Evolutionary conservation across 2,329 filamentous ascomycete species (phyloP).

Genomic region (Clarireedia monteithiana): DNA sequence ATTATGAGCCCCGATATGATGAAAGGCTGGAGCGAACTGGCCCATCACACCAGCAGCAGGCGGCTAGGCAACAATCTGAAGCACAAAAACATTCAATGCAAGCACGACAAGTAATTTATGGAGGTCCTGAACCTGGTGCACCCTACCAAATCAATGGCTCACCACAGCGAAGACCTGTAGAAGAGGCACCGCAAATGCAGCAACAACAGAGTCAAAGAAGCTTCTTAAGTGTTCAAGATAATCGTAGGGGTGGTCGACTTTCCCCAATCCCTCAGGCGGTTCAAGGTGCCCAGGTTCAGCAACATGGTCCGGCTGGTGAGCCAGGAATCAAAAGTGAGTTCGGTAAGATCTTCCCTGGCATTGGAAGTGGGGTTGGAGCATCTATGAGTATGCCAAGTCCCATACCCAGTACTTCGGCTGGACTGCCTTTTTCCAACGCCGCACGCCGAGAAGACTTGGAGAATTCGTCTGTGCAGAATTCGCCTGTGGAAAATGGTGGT

Average conservation of each 20-base stretch:
- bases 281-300: slow-evolving; percentile 79
- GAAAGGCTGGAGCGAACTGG: slow-evolving; percentile 29
- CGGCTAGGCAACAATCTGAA: slow-evolving; percentile 27
- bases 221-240: slow-evolving; percentile 66
- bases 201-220: slow-evolving; percentile 52
- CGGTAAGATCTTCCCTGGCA: slow-evolving; percentile 91
- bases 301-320: slow-evolving; percentile 70
- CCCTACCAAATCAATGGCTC: slow-evolving; percentile 37
- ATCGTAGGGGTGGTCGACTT: slow-evolving; percentile 72
- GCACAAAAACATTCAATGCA: slow-evolving; percentile 29
- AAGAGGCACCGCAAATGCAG: slow-evolving; percentile 45
- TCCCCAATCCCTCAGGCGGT: slow-evolving; percentile 91
- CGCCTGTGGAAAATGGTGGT: slow-evolving; percentile 28
- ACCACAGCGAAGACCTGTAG: slow-evolving; percentile 33
- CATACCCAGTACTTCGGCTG: slow-evolving; percentile 40
- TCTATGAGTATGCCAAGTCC: slow-evolving; percentile 39
- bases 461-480: slow-evolving; percentile 39
- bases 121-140: slow-evolving; percentile 30
- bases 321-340: slow-evolving; percentile 92
- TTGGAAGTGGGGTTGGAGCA: slow-evolving; percentile 61
- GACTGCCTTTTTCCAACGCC: slow-evolving; percentile 42
- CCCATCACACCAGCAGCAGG: slow-evolving; percentile 31
- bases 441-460: slow-evolving; percentile 45
- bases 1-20: slow-evolving; percentile 25
- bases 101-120: slow-evolving; percentile 25